Base-by-base conservation (phyloP, 805 yeast species). In the Kodamaea leandrae region DNA sequence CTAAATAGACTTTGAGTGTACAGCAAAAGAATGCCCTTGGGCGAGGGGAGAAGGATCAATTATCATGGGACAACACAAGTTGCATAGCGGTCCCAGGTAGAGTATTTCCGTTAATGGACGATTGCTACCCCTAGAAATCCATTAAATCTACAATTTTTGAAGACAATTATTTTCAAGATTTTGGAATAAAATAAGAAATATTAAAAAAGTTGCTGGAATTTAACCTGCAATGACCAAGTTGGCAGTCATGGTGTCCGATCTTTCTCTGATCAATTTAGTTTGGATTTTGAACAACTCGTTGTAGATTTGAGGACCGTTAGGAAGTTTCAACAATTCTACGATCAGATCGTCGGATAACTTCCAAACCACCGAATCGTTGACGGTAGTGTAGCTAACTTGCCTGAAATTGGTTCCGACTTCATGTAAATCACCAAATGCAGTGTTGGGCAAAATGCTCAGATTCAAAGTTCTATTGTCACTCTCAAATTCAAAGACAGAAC, bases 171-270 rank as follows among this genome's bases (percentile, higher is more conserved):
- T 14, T n/a, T 9, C 7, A 25, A 25, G 10, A 9, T 5, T 25
- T 25, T 12, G n/a, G 7, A 25, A 9, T 6, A 14, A 6, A 25
- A 9, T 25, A 9, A 12, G n/a, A 27, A 10, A 27, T 13, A 14
- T 21, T 9, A 21, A 21, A 25, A n/a, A n/a, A 21, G 10, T 21
- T 21, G 25, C 9, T 10, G 6, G 6, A 9, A 14, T 21, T 50
- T 53, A 77, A 8, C 80, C 72, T 30, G 86, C 71, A 3, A 87
- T 79, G 37, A 86, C 68, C 17, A 89, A 74, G 56, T 85, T 86
- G 2, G 93, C 87, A 3, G 91, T 76, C 49, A 88, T 67, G 19
- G 86, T 77, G 45, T 81, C 86, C 51, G 83, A 83, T 48, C 96
- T 68, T 52, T 79, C 88, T 43, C 82, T 80, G 25, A 80, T 70